A percentile compares a stretch with the other conserved stretches of the same genome.
These are phyloP conservation scores for Oryza officinalis DNA, from an alignment of 176 grass and related monocot species.

Conservation along the genomic window DNA sequence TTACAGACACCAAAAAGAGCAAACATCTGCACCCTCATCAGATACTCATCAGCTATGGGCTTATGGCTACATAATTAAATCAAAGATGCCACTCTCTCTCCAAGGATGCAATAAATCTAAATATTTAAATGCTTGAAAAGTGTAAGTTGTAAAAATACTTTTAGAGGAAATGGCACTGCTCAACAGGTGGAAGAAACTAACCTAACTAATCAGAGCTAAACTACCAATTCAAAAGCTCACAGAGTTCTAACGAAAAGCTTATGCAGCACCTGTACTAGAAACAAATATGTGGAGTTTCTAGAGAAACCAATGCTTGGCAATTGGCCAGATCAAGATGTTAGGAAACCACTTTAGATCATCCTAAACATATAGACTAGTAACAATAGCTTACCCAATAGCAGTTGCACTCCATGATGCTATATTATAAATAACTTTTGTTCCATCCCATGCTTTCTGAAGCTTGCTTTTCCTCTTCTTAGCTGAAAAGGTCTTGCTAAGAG, in stretches of 20 bases:
- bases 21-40: background rate
- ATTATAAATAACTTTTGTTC: conserved; percentile 91
- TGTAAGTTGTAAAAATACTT: background rate
- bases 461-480: conserved; percentile 79
- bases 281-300: background rate
- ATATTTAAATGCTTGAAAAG: background rate
- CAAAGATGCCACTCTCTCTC: background rate
- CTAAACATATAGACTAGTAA: background rate
- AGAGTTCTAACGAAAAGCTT: background rate
- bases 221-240: background rate
- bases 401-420: conserved; percentile 91
- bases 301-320: background rate
- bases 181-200: background rate
- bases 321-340: background rate
- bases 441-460: conserved; percentile 90
- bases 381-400: conserved; percentile 70
- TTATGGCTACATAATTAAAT: background rate
- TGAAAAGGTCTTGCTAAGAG: conserved; percentile 92
- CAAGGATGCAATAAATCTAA: background rate
- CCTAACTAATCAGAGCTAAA: background rate
- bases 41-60: background rate
- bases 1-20: background rate
- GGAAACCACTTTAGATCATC: background rate
- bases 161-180: background rate
- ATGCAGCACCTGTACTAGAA: background rate